phyloP scores from a whole-genome alignment of 352 stramenopile genomes.

The Phytophthora tubulina region DNA sequence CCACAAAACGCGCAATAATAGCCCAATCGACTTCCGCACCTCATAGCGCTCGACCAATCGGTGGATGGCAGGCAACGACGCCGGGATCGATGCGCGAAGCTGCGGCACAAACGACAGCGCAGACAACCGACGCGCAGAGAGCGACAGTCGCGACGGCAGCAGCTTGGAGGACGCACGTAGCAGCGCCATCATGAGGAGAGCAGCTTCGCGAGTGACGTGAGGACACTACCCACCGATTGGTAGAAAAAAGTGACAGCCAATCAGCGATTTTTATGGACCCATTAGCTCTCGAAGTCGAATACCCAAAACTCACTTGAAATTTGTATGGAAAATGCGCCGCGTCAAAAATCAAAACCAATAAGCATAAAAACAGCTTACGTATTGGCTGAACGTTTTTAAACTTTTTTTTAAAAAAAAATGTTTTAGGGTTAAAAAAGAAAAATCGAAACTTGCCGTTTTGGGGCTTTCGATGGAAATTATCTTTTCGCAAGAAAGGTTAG shows the following conservation, averaged over 20 bases:
- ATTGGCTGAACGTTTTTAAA: too few relatives aligned
- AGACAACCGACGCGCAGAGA: slow-evolving; percentile 32
- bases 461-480: too few relatives aligned
- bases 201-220: not conserved
- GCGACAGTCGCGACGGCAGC: slow-evolving; percentile 26
- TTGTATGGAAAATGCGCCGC: too few relatives aligned
- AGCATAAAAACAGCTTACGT: too few relatives aligned
- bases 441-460: too few relatives aligned
- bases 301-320: too few relatives aligned
- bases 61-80: slow-evolving; percentile 53
- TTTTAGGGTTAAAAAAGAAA: not conserved
- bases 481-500: too few relatives aligned
- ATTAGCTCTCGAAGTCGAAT: not conserved
- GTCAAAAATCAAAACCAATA: not conserved
- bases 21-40: slow-evolving; percentile 26
- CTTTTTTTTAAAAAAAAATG: too few relatives aligned
- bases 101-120: slow-evolving; percentile 60
- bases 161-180: slow-evolving; percentile 15
- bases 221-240: too few relatives aligned
- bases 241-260: not conserved
- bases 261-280: slow-evolving; percentile 1
- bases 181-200: slow-evolving; percentile 21
- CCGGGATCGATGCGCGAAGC: slow-evolving; percentile 57
- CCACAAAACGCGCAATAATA: not conserved
- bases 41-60: slow-evolving; percentile 58